A percentile compares a stretch with the other conserved stretches of the same genome.
phyloP scores from a whole-genome alignment of 495 filamentous ascomycete genomes.

The Pyrenula aspistea region DNA sequence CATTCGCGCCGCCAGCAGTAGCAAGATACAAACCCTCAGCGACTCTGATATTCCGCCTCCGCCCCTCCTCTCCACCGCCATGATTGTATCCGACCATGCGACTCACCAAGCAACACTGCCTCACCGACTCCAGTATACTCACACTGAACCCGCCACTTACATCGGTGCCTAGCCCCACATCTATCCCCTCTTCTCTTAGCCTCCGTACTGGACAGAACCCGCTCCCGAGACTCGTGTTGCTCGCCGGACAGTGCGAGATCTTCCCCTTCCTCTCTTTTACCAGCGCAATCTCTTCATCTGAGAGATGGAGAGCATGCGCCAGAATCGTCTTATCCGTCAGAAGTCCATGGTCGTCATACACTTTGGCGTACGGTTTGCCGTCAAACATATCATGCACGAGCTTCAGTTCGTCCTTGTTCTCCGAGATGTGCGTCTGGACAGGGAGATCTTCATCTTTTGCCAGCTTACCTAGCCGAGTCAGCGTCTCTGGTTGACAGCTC shows the following conservation, averaged over 20 bases:
- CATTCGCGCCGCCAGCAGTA: slow-evolving; percentile 67
- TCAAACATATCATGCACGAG: slow-evolving; percentile 60
- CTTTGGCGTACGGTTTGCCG: slow-evolving; percentile 50
- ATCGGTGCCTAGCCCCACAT: slow-evolving; percentile 80
- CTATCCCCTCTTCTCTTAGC: slow-evolving; percentile 62
- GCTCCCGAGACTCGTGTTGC: slow-evolving; percentile 66
- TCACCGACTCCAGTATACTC: slow-evolving; percentile 63
- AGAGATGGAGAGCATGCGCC: slow-evolving; percentile 75
- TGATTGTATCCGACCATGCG: slow-evolving; percentile 27
- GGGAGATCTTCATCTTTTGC: slow-evolving; percentile 44
- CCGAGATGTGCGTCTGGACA: slow-evolving; percentile 85
- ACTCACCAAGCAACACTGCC: slow-evolving; percentile 66
- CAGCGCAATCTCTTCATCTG: slow-evolving; percentile 45
- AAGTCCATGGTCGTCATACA: slow-evolving; percentile 65
- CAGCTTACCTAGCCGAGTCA: slow-evolving; percentile 51
- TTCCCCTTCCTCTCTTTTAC: slow-evolving; percentile 48
- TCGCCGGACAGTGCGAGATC: slow-evolving; percentile 76
- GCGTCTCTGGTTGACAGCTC: slow-evolving; percentile 47
- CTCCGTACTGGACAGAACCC: slow-evolving; percentile 61
- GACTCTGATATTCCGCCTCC: slow-evolving; percentile 49
- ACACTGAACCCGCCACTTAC: slow-evolving; percentile 75
- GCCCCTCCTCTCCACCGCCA: slow-evolving; percentile 1
- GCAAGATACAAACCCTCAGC: slow-evolving; percentile 82
- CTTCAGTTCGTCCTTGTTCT: slow-evolving; percentile 61
- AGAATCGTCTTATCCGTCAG: slow-evolving; percentile 66